Evolutionary conservation across 495 filamentous ascomycete species (phyloP), one percentile per base, ranked within the genome.

Genomic region (Penicillium roqueforti): DNA sequence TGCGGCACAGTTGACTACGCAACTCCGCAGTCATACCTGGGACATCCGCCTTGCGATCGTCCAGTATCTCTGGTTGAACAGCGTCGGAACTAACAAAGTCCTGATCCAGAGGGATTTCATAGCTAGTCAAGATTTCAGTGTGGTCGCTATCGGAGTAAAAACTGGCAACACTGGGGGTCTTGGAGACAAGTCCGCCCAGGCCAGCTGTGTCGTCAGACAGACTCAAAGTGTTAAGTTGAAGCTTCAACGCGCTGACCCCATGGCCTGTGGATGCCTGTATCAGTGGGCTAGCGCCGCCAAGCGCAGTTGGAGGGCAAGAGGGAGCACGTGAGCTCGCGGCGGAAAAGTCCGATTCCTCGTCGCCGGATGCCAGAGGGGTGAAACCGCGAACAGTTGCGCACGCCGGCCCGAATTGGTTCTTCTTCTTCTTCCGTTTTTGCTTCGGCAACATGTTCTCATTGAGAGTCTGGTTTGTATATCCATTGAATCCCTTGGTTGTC

Each of bases 21-120:
- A 73, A 51, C 46, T 72, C 68, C 14, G 53, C 44, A 11, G 53
- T 60, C 51, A 45, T 60, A 7, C 54, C 41, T 11, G 51, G 36
- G 16, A 40, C 36, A 13, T 32, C 51, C 2, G 52, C 20, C 13
- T 46, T 50, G 18, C 36, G 49, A 22, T 65, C 59, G 36, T 59
- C 58, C n/a, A 61, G 51, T 20, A 54, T 61, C 43, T 78, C 74
- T 34, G 70, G 67, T 13, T 68, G 62, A 4, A 52, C 71, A n/a
- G 83, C 80, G 57, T 86, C 88, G 19, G 86, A 77, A 62, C 87
- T 91, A 39, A 89, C 79, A 58, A 95, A 98, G 68, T 96, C 93
- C 40, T 91, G 70, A 50, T 96, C 89, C 31, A 98, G 75, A 38
- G 85, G 83, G 51, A 98, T 83, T 71, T 97, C 91, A 61, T 97